These are phyloP conservation scores for Pseudozyma tsukubaensis DNA, from an alignment of 1,284 basidiomycete genomes.

Conservation along the genomic window DNA sequence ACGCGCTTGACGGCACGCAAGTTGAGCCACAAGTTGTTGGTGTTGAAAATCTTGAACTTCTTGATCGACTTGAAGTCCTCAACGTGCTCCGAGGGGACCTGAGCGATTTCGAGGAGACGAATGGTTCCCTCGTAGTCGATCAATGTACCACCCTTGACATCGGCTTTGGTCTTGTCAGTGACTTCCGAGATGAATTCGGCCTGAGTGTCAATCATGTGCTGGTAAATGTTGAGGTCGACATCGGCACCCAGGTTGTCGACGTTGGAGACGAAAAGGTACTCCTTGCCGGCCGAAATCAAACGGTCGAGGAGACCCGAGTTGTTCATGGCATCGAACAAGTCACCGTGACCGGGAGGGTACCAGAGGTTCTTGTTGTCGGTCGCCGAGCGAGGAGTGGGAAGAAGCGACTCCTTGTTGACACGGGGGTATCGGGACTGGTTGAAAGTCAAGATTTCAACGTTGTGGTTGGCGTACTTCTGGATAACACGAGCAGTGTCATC, in stretches of 20 bases:
- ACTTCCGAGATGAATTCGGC: constrained; percentile 73
- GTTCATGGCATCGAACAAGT: constrained; percentile 90
- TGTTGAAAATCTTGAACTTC: constrained; percentile 72
- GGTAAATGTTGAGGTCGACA: constrained; percentile 76
- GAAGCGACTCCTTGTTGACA: constrained; percentile 92
- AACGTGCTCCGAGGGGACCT: constrained; percentile 96
- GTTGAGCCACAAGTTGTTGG: constrained; percentile 98
- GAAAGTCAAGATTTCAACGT: constrained; percentile 74
- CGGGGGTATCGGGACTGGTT: constrained; percentile 99
- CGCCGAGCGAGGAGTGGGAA: constrained; percentile 87
- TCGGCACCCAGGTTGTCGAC: constrained; percentile 99
- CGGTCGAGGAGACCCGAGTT: constrained; percentile 97
- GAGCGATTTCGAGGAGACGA: constrained; percentile 95
- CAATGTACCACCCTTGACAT: constrained; percentile 97
- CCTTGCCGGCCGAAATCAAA: constrained; percentile 93
- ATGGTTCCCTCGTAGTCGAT: constrained; percentile 96
- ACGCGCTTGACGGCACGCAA: constrained; percentile 89
- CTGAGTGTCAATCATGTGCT: constrained; percentile 72
- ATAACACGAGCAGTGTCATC: constrained; percentile 77
- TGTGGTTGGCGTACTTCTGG: constrained; percentile 94
- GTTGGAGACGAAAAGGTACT: constrained; percentile 98
- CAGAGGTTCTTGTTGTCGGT: constrained; percentile 94
- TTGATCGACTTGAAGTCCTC: constrained; percentile 95
- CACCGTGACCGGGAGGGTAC: constrained; percentile 96
- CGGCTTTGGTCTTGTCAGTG: constrained; percentile 99